Base-by-base conservation (phyloP, 2,329 filamentous ascomycete species). In the Triangularia setosa region DNA sequence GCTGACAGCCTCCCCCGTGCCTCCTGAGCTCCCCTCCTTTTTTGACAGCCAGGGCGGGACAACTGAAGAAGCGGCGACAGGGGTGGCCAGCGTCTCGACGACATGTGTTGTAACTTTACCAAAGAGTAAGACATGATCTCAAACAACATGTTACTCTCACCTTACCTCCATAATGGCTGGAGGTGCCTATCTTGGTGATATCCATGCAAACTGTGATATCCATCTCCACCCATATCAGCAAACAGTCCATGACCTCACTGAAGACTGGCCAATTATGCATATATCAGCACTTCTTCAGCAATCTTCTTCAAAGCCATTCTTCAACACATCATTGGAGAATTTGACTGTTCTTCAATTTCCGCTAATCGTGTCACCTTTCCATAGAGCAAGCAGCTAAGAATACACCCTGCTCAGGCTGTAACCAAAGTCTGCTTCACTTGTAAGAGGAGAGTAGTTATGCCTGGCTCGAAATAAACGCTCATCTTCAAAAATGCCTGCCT, bases 1-100 rank as follows among this genome's bases (percentile, higher is more conserved):
- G 5, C 40, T 28, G 52, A 27, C 57, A 18, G 14, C 58, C 28
- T 35, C n/a, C 33, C 58, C 35, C 23, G 16, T n/a, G 40, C 30
- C 56, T 58, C 27, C 56, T 25, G 25, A 30, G 40, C 48, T 44
- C 57, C 53, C 48, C 63, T 58, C 35, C 35, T 40, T 18, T 40
- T 40, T 55, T 55, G 54, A 16, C 57, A 65, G 58, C 40, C 54
- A 27, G 60, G 33, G 24, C 21, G 48, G 24, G 48, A 53, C 48
- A 53, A 4, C 21, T 23, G 52, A 55, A 55, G 52, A 24, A 55
- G 52, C 52, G 7, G 18, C 52, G 25, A 28, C 52, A 55, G 24
- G 23, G 25, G 52, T 28, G 25, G 52, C 52, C n/a, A 48, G 40
- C n/a, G n/a, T 48, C 30, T 33, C 8, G 8, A 21, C 7, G 0